Conservation (phyloP, 495 filamentous ascomycete species). For the Aeminium ludgeri region DNA sequence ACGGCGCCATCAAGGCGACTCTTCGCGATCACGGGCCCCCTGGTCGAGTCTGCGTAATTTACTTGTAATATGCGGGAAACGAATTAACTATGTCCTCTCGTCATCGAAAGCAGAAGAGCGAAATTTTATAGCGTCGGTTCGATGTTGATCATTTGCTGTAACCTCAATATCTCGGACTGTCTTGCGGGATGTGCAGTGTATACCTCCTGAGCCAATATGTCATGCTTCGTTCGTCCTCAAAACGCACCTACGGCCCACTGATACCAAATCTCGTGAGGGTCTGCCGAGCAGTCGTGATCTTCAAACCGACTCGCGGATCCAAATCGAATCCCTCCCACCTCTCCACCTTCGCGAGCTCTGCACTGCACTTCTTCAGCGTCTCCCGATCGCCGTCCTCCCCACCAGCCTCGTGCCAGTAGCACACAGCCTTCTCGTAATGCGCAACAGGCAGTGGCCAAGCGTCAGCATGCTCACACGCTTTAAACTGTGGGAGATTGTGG, state of each 20-base stretch:
- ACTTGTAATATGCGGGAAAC: no score
- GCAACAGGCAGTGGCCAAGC: constrained; percentile 69
- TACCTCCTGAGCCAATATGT: no score
- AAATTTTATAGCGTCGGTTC: no score
- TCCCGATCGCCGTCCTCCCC: constrained; percentile 27
- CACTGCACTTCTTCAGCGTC: constrained; percentile 48
- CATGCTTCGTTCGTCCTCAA: no score
- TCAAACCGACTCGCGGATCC: constrained; percentile 71
- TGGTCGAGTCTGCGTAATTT: no score
- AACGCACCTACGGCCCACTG: background rate
- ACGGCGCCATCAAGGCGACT: no score
- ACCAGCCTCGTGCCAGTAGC: constrained; percentile 50
- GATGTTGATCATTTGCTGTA: no score
- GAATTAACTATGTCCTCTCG: no score
- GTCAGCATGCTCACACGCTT: constrained; percentile 32
- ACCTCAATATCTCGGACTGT: no score
- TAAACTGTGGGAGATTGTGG: constrained; percentile 44
- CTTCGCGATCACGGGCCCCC: no score
- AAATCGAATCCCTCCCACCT: constrained; percentile 75
- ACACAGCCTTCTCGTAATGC: constrained; percentile 77
- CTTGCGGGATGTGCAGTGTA: no score
- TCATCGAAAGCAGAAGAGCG: no score
- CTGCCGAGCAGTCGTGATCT: constrained; percentile 63
- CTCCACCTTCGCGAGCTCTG: constrained; percentile 59
- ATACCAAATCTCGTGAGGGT: constrained; percentile 46